A percentile compares a stretch with the other conserved stretches of the same genome.
Evolutionary conservation across 2,329 filamentous ascomycete species (phyloP).

Genomic region (Epichloe sibirici): DNA sequence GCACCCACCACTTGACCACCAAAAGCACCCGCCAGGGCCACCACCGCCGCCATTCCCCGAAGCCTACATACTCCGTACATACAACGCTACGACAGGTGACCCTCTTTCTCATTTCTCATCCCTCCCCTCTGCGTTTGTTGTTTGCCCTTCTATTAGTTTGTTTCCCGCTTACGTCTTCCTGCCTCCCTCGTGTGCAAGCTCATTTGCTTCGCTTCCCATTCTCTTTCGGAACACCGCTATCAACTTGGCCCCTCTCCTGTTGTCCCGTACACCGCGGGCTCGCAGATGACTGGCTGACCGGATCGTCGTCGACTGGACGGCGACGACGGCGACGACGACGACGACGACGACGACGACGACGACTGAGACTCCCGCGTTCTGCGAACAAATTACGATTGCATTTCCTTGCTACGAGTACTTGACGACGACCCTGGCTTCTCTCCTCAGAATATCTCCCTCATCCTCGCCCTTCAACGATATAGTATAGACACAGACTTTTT

Average conservation of each 20-base stretch:
- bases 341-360: background rate
- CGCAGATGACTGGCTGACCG: slow-evolving; percentile 6
- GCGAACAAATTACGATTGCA: background rate
- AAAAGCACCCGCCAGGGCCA: background rate
- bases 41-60: background rate
- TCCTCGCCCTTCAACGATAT: background rate
- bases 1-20: background rate
- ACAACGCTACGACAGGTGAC: background rate
- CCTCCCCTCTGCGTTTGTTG: background rate
- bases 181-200: background rate
- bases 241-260: background rate
- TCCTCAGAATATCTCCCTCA: background rate
- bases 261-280: background rate
- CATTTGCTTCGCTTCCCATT: background rate
- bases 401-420: too few relatives aligned
- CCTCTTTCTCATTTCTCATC: background rate
- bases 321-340: background rate
- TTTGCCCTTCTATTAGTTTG: background rate
- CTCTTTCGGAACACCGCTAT: background rate
- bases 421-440: background rate
- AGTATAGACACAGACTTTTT: background rate
- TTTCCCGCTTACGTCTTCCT: background rate
- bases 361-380: background rate
- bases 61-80: background rate
- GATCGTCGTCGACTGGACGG: slow-evolving; percentile 6